Evolutionary conservation across 1,284 basidiomycete genomes (phyloP), one percentile per base, ranked within the genome.

Genomic region (Chalciporus sp.): DNA sequence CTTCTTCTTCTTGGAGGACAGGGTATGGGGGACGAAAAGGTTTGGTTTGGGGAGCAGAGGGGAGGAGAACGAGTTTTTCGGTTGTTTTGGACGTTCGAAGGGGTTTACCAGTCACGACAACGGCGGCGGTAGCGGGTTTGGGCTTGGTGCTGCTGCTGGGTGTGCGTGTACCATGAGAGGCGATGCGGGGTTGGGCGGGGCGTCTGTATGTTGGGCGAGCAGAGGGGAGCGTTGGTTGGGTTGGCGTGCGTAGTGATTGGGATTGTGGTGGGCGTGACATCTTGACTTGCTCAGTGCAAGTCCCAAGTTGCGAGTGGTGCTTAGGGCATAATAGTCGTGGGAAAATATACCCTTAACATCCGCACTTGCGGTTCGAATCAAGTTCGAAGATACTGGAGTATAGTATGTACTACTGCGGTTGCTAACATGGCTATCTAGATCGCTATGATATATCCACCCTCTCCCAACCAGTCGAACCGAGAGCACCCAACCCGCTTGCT

Each of bases 21-120:
- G 63, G 58, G 27, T 65, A 67, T 10, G 80, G 76, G 6, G 68
- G 70, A 9, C 80, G 80, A 6, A 94, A 73, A 0, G 94, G 90
- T 54, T 86, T 89, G 1, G 94, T 92, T 72, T 98, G 95, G 3
- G 93, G 92, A 45, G 88, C 94, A 45, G 92, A 93, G 0, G 95
- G 95, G 11, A 98, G 82, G 19, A 95, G 79, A 7, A 98, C 94
- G 60, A 96, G 92, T 67, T 93, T 94, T 63, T 95, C 93, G 0
- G 88, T 90, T 1, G 90, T 94, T 75, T 98, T 98, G 14, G 92
- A 94, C 0, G 92, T 90, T 44, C 95, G 82, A 72, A 92, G 75
- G 54, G 86, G 71, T 74, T 84, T 85, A 12, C 60, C 66, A 14
- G 74, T 71, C 37, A 64, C 72, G 43, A n/a, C n/a, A n/a, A 59